Evolutionary conservation across 306 rosid species (phyloP), one percentile per base, ranked within the genome.

Genomic region (Glycine latifolia): DNA sequence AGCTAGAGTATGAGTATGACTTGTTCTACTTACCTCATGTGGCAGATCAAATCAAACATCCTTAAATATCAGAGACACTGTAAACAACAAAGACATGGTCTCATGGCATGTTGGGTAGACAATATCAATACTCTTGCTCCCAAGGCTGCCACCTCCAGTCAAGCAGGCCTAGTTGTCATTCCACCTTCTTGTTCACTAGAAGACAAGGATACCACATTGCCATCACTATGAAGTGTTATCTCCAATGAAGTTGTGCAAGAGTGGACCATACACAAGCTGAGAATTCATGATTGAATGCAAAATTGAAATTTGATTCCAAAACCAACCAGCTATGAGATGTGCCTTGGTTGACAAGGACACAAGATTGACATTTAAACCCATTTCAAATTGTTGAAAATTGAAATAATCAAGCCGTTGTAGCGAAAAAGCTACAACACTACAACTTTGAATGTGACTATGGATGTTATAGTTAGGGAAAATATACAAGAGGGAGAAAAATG

Each of bases 101-200:
- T 82, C 59, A 69, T 82, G 87, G 69, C 86, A 78, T 84, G 94
- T 82, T 85, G 74, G 81, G 44, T 44, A 37, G 82, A 83, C 90
- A 86, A 76, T 39, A 71, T 67, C 74, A 71, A 79, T 69, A 80
- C 35, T 59, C 76, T 78, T 82, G 20, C 78, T 75, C 60, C 78
- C 71, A 80, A 12, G 84, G 85, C 75, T 86, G 88, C 81, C 71
- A 58, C 88, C 85, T 73, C 70, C 46, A 75, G 47, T 77, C 53
- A 80, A 85, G 77, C 88, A 85, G 44, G 62, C 62, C 63, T 85
- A 85, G 89, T 82, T 89, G 91, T 81, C 85, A 80, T 10, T 37
- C 75, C 87, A 82, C 63, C 54, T 72, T 35, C 66, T 20, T 83
- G 70, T 47, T 78, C 78, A 67, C 81, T 86, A 75, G 14, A 69